These are phyloP conservation scores for Narthecium ossifragum DNA, from an alignment of 106 monocot species.

Conservation along the genomic window DNA sequence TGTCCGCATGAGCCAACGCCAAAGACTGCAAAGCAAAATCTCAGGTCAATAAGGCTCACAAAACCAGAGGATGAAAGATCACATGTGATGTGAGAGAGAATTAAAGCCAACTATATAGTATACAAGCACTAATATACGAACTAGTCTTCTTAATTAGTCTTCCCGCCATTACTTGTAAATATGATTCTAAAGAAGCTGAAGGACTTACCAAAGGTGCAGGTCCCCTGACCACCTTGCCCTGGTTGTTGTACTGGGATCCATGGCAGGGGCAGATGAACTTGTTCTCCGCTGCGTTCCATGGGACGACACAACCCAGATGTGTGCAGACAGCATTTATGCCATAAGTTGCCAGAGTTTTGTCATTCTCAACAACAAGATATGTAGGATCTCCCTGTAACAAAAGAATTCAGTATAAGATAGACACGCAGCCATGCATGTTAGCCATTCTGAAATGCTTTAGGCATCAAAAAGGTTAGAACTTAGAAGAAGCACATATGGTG, in stretches of 20 bases:
- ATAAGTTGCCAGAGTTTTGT: slow-evolving; percentile 81
- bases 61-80: background rate
- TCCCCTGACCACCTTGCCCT: slow-evolving; percentile 89
- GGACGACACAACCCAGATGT: slow-evolving; percentile 93
- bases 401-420: background rate
- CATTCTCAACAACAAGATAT: slow-evolving; percentile 84
- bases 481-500: no score
- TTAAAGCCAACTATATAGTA: background rate
- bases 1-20: slow-evolving; percentile 87
- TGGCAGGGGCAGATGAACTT: slow-evolving; percentile 99
- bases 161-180: background rate
- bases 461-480: no score
- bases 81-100: background rate
- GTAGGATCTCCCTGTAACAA: slow-evolving; percentile 88
- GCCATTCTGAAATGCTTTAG: no score
- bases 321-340: slow-evolving; percentile 97
- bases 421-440: no score
- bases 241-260: slow-evolving; percentile 92
- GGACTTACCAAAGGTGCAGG: slow-evolving; percentile 86
- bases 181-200: background rate
- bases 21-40: slow-evolving; percentile 49
- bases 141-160: no score
- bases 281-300: slow-evolving; percentile 88
- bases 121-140: background rate
- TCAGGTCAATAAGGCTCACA: background rate